Evolutionary conservation across 176 grass and related monocot genomes (phyloP), one percentile per base, ranked within the genome.

Genomic region (Poa annua): DNA sequence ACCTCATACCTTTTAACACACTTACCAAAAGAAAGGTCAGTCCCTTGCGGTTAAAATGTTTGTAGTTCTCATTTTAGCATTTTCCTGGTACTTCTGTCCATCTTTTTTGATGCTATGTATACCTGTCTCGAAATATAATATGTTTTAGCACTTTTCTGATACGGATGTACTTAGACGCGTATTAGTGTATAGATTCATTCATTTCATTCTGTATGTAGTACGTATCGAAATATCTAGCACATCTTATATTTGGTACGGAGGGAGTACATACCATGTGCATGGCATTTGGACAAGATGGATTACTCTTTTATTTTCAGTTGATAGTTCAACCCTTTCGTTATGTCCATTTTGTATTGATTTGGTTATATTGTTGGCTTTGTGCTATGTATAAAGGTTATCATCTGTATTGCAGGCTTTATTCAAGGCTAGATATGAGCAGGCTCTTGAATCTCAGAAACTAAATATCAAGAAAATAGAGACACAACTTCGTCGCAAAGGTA

Each of bases 381-480:
- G 22, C 19, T 54, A 73, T 65, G 14, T 8, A 13, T 85, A 70
- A 77, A 55, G 24, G 41, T 17, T 51, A 36, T 54, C 36, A 26
- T 76, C 45, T n/a, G 64, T 48, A 47, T 48, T 84, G 24, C 85
- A 98, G 96, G 96, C 96, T 84, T 89, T 98, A 72, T 98, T 98
- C 85, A 98, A 98, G 81, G 96, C 96, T 71, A 95, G 96, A 81
- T 98, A 91, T 89, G 96, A 93, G 80, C 96, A 98, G 87, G 92
- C 96, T 22, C 92, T 98, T 45, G 96, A 98, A 77, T 98, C 96
- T 9, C 96, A 98, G 67, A 94, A 95, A 81, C 86, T 98, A 77
- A 98, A 98, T 64, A 98, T 98, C 66, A 98, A 95, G 85, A 93
- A 98, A 82, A 93, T 98, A 76, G 96, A 98, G 63, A 94, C 88